Evolutionary conservation across 148 eudicot species (phyloP).

Genomic region (Salicornia ramosissima): DNA sequence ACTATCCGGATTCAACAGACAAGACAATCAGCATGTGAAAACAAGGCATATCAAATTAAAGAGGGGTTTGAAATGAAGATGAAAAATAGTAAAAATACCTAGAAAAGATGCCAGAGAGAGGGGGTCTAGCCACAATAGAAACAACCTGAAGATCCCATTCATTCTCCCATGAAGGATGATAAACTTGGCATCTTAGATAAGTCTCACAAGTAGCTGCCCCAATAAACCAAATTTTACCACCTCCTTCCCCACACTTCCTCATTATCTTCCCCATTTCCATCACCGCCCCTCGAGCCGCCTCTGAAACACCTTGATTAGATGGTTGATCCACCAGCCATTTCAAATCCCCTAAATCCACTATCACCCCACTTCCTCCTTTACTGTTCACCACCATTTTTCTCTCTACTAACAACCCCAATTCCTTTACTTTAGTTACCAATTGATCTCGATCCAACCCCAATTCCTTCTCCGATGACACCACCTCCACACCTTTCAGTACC

Average conservation of each 20-base stretch:
- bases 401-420: slow-evolving; percentile 48
- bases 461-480: slow-evolving; percentile 43
- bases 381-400: slow-evolving; percentile 29
- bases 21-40: not conserved
- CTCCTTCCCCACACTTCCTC: slow-evolving; percentile 33
- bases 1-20: not conserved
- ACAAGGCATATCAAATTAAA: not conserved
- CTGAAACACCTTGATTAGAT: slow-evolving; percentile 28
- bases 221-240: slow-evolving; percentile 58
- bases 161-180: slow-evolving; percentile 74
- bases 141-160: slow-evolving; percentile 96
- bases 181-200: slow-evolving; percentile 83
- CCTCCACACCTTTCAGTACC: slow-evolving; percentile 41
- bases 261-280: slow-evolving; percentile 34
- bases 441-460: slow-evolving; percentile 30
- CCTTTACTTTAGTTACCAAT: slow-evolving; percentile 33
- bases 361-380: slow-evolving; percentile 32
- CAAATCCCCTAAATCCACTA: slow-evolving; percentile 65
- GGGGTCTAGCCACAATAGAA: slow-evolving; percentile 65
- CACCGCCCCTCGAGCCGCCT: slow-evolving; percentile 32
- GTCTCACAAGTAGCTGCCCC: slow-evolving; percentile 98
- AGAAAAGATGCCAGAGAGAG: slow-evolving; percentile 54
- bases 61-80: too few relatives aligned
- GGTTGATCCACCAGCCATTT: slow-evolving; percentile 49
- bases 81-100: slow-evolving; percentile 39